Conservation (phyloP, 495 filamentous ascomycete species). For the Pseudevernia furfuracea region DNA sequence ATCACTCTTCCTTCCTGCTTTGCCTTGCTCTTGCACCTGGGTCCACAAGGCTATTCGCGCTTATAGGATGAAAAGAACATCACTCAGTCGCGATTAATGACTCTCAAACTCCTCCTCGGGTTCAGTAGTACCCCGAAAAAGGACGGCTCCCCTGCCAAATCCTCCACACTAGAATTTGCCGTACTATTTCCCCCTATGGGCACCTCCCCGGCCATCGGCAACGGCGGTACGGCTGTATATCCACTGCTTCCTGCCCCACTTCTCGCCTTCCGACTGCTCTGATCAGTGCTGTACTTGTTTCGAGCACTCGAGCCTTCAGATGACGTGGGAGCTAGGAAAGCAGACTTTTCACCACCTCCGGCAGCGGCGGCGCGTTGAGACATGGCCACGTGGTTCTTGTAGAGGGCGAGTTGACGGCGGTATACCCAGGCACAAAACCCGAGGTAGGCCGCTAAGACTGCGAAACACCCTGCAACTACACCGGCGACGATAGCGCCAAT, state of each 20-base stretch:
- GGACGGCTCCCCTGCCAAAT: slow-evolving; percentile 59
- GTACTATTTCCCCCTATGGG: slow-evolving; percentile 33
- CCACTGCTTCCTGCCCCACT: slow-evolving; percentile 25
- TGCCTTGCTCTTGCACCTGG: neutral
- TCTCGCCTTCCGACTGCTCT: slow-evolving; percentile 18
- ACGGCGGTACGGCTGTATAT: slow-evolving; percentile 27
- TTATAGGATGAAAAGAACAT: neutral
- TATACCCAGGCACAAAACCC: slow-evolving; percentile 68
- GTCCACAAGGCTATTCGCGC: neutral
- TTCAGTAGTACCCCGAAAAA: slow-evolving; percentile 67
- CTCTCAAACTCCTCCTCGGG: slow-evolving; percentile 62
- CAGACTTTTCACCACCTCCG: slow-evolving; percentile 30
- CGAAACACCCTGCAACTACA: slow-evolving; percentile 52
- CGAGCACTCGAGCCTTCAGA: slow-evolving; percentile 24
- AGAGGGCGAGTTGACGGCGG: slow-evolving; percentile 52
- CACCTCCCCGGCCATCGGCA: slow-evolving; percentile 26
- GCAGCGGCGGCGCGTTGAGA: slow-evolving; percentile 34
- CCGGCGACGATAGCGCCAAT: slow-evolving; percentile 56
- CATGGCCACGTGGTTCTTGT: slow-evolving; percentile 55
- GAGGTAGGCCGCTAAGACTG: slow-evolving; percentile 52
- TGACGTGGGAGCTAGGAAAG: slow-evolving; percentile 22
- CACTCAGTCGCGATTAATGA: slow-evolving; percentile 51
- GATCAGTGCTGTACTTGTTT: slow-evolving; percentile 25
- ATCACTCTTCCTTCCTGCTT: neutral
- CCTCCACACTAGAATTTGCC: slow-evolving; percentile 39